Conservation (phyloP, 2,329 filamentous ascomycete species). For the Thermothelomyces thermophilus region DNA sequence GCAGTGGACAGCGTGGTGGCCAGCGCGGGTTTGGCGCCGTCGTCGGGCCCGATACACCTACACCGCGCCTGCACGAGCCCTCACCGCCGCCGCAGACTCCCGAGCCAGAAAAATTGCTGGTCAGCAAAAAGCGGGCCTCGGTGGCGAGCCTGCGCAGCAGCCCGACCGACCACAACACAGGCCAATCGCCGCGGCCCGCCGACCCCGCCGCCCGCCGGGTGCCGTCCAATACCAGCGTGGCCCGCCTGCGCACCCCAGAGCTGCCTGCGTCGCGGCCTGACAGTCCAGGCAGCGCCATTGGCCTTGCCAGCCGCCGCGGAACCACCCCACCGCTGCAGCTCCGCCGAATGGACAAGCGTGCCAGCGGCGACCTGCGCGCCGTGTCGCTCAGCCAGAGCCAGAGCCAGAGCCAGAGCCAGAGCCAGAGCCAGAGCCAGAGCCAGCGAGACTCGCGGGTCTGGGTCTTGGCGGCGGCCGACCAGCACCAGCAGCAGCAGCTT, state of each 20-base stretch:
- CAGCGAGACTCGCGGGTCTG: too few relatives aligned
- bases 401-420: constrained; percentile 63
- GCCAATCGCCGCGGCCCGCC: constrained; percentile 3
- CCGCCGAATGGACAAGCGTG: constrained; percentile 58
- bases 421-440: constrained; percentile 62
- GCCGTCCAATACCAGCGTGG: constrained; percentile 48
- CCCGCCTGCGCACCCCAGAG: constrained; percentile 47
- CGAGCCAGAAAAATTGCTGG: constrained; percentile 40
- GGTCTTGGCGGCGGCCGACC: too few relatives aligned
- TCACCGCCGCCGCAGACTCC: constrained; percentile 32
- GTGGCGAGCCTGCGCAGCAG: constrained; percentile 29
- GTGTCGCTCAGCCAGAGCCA: constrained; percentile 61
- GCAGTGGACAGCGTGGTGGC: constrained; percentile 2
- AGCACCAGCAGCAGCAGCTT: too few relatives aligned
- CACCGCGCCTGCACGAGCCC: constrained; percentile 36
- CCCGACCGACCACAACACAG: constrained; percentile 30
- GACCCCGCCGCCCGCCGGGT: constrained; percentile 34
- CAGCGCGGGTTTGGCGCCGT: neutral
- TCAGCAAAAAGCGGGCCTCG: constrained; percentile 21
- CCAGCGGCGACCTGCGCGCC: constrained; percentile 72
- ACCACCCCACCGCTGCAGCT: constrained; percentile 49
- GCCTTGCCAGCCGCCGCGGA: constrained; percentile 50
- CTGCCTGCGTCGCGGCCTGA: constrained; percentile 53
- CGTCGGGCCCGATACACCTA: constrained; percentile 26
- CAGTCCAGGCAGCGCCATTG: constrained; percentile 48